A percentile compares a stretch with the other conserved stretches of the same genome.
Conservation (phyloP, 2,329 filamentous ascomycete genomes). For the Ascochyta rabiei region DNA sequence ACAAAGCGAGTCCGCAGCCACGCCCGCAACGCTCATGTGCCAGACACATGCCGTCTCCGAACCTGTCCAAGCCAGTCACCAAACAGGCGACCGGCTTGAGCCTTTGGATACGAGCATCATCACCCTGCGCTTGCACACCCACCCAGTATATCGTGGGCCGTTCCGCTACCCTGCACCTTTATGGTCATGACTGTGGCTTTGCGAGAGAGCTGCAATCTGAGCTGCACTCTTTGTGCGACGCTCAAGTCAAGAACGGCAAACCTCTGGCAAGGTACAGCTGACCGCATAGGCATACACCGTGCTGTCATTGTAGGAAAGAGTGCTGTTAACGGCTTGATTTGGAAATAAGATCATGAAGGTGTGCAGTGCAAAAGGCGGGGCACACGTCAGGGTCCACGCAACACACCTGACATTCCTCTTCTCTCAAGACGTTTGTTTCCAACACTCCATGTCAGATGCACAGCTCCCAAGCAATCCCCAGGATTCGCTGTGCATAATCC, state of each 20-base stretch:
- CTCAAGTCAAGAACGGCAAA: neutral
- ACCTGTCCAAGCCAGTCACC: neutral
- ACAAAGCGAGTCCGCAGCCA: slow-evolving; percentile 3
- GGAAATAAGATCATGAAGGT: slow-evolving; percentile 3
- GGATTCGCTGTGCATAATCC: neutral
- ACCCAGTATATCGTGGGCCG: slow-evolving; percentile 1
- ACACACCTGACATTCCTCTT: neutral
- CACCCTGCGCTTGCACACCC: neutral
- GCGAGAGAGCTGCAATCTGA: neutral
- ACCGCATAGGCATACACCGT: neutral
- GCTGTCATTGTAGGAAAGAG: neutral
- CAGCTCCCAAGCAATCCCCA: neutral
- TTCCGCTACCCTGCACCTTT: slow-evolving; percentile 8
- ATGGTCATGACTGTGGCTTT: neutral
- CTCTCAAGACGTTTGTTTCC: too few species aligned
- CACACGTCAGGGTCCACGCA: slow-evolving; percentile 10
- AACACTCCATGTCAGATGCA: neutral
- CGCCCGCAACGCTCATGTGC: slow-evolving; percentile 23
- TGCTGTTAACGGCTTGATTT: slow-evolving; percentile 8
- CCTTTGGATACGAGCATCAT: neutral
- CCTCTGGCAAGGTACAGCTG: slow-evolving; percentile 1
- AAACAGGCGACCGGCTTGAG: slow-evolving; percentile 9
- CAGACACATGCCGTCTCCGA: slow-evolving; percentile 7
- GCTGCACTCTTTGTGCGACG: neutral
- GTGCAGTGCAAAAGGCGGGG: slow-evolving; percentile 7